Conservation (phyloP, 78 protist genomes). For the Chrysochromulina parva region DNA sequence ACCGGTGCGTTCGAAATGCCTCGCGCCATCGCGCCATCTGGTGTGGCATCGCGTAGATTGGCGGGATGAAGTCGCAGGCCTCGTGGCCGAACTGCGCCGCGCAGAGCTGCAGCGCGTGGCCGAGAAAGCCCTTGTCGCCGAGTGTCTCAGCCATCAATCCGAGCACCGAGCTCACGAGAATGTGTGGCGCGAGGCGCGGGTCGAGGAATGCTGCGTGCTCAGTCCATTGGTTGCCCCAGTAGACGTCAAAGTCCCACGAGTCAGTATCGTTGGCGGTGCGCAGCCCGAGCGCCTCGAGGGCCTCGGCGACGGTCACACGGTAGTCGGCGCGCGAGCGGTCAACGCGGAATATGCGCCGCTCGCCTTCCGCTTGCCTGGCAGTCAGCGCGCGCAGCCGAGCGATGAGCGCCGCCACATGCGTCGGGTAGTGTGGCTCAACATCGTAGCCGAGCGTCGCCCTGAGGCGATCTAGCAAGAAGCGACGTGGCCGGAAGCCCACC, state of each 20-base stretch:
- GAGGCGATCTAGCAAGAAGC: too few species aligned
- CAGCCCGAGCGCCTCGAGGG: background rate
- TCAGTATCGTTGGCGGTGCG: background rate
- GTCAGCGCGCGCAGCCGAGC: too few species aligned
- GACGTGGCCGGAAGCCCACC: too few species aligned
- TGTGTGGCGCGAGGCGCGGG: background rate
- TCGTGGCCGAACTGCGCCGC: background rate
- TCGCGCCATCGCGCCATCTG: background rate
- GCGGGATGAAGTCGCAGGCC: background rate
- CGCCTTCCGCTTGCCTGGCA: too few species aligned
- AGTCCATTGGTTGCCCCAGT: background rate
- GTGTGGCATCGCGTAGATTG: background rate
- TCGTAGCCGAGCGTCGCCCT: too few species aligned
- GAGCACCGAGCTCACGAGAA: background rate
- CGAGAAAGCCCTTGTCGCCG: background rate
- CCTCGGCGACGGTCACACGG: background rate
- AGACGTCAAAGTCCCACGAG: background rate
- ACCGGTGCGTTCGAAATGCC: background rate
- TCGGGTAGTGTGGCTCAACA: too few species aligned
- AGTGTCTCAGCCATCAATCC: background rate
- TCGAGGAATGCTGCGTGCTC: background rate
- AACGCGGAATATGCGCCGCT: background rate
- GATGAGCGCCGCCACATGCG: too few species aligned
- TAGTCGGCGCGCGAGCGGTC: background rate
- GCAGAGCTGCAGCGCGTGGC: background rate